Evolutionary conservation across 768 basidiomycete genomes (phyloP).

Genomic region (Dacryopinax primogenitus): DNA sequence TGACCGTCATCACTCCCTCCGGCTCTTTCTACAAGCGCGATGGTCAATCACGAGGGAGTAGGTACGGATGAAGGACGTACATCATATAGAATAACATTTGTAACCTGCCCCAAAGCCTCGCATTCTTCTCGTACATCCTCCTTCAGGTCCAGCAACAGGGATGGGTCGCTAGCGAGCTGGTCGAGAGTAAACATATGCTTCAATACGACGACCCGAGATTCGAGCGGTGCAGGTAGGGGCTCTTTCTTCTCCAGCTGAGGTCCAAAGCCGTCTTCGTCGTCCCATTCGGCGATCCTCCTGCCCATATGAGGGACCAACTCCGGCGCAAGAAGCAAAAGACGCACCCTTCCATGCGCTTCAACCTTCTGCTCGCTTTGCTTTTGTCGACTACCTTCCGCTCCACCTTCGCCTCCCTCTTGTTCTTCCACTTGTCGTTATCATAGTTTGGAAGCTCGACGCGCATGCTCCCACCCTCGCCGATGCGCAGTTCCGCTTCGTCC

Average conservation of each 20-base stretch:
- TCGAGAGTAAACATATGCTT: constrained; percentile 88
- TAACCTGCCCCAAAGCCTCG: constrained; percentile 79
- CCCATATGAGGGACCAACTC: not conserved
- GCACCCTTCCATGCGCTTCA: constrained; percentile 81
- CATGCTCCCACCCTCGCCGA: constrained; percentile 70
- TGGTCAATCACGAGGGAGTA: not conserved
- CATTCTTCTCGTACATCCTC: constrained; percentile 95
- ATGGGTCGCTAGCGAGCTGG: constrained; percentile 73
- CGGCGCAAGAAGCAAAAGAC: not conserved
- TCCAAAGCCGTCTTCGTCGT: constrained; percentile 85
- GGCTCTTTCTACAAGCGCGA: constrained; percentile 55
- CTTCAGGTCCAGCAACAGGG: constrained; percentile 80
- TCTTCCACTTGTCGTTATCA: constrained; percentile 44
- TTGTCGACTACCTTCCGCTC: constrained; percentile 53
- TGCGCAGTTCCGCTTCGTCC: constrained; percentile 80
- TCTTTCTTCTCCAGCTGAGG: constrained; percentile 50
- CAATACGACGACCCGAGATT: constrained; percentile 74
- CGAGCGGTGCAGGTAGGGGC: constrained; percentile 28
- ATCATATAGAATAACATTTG: constrained; percentile 89
- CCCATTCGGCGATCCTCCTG: constrained; percentile 90
- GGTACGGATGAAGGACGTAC: constrained; percentile 37
- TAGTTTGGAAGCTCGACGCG: constrained; percentile 66
- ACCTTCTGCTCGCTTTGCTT: constrained; percentile 58
- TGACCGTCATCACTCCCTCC: constrained; percentile 91
- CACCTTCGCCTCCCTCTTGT: constrained; percentile 29